phyloP scores from a whole-genome alignment of 192 early-diverging fungal genomes.

The Diversispora epigaea region DNA sequence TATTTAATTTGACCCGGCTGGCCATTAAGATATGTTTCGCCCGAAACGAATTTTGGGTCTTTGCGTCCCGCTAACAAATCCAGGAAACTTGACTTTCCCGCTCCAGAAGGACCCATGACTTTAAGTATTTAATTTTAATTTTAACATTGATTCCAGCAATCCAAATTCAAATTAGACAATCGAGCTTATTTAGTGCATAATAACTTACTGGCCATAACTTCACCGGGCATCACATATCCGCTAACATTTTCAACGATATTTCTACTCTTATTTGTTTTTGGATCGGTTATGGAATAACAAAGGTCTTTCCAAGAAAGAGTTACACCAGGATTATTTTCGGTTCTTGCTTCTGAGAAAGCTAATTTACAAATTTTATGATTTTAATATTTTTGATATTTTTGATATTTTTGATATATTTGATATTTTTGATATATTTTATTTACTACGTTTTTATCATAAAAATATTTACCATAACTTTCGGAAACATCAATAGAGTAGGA shows the following conservation, averaged over 20 bases:
- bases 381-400: too few relatives aligned
- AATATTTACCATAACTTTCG: too few relatives aligned
- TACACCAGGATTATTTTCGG: not conserved
- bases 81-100: constrained; percentile 88
- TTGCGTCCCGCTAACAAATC: constrained; percentile 75
- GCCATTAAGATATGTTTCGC: constrained; percentile 55
- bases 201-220: constrained; percentile 27
- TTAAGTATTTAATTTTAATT: not conserved
- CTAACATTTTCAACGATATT: constrained; percentile 6
- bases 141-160: not conserved
- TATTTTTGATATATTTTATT: too few relatives aligned
- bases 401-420: too few relatives aligned
- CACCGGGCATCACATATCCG: constrained; percentile 23
- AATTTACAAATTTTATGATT: too few relatives aligned
- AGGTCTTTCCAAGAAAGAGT: constrained; percentile 11
- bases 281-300: constrained; percentile 1
- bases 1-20: constrained; percentile 31
- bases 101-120: constrained; percentile 90
- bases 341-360: too few relatives aligned
- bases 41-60: constrained; percentile 54
- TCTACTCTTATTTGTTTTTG: constrained; percentile 14
- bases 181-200: not conserved
- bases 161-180: not conserved
- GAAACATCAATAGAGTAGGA: too few relatives aligned
- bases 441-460: too few relatives aligned